A percentile compares a stretch with the other conserved stretches of the same genome.
phyloP scores from a whole-genome alignment of 371 early-diverging fungal genomes.

The Mortierella sp. region DNA sequence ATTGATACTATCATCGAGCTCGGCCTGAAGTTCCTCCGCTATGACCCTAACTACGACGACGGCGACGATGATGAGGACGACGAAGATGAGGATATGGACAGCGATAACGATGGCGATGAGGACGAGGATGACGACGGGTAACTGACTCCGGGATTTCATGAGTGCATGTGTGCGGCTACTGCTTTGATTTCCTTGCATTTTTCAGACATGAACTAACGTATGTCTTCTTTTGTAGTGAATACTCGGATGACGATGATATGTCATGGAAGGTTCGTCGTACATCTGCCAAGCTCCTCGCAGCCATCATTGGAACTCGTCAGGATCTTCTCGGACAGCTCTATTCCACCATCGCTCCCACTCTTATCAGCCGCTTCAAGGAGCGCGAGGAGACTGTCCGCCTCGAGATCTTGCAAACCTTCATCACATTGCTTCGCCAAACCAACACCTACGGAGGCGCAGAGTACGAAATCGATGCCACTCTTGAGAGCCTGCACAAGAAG shows the following conservation, averaged over 20 bases:
- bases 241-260: slow-evolving; percentile 86
- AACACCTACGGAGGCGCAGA: slow-evolving; percentile 66
- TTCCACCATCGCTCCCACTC: slow-evolving; percentile 76
- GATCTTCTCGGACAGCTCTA: slow-evolving; percentile 78
- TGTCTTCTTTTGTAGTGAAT: slow-evolving; percentile 64
- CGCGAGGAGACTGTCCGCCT: slow-evolving; percentile 93
- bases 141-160: slow-evolving; percentile 36
- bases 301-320: slow-evolving; percentile 81
- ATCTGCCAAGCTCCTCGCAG: slow-evolving; percentile 84
- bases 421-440: slow-evolving; percentile 81
- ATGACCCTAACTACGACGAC: slow-evolving; percentile 93
- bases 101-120: slow-evolving; percentile 77
- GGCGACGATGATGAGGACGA: slow-evolving; percentile 83
- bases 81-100: slow-evolving; percentile 82
- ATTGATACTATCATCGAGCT: slow-evolving; percentile 74
- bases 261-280: slow-evolving; percentile 96
- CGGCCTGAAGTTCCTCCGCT: slow-evolving; percentile 79
- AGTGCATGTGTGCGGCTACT: not conserved
- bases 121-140: slow-evolving; percentile 87
- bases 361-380: slow-evolving; percentile 90
- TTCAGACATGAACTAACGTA: slow-evolving; percentile 2
- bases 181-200: slow-evolving; percentile 19
- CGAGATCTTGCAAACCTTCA: slow-evolving; percentile 87
- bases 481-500: slow-evolving; percentile 48
- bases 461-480: slow-evolving; percentile 38